Evolutionary conservation across 2,329 filamentous ascomycete species (phyloP), one percentile per base, ranked within the genome.

Genomic region (Paecilomyces niveus): DNA sequence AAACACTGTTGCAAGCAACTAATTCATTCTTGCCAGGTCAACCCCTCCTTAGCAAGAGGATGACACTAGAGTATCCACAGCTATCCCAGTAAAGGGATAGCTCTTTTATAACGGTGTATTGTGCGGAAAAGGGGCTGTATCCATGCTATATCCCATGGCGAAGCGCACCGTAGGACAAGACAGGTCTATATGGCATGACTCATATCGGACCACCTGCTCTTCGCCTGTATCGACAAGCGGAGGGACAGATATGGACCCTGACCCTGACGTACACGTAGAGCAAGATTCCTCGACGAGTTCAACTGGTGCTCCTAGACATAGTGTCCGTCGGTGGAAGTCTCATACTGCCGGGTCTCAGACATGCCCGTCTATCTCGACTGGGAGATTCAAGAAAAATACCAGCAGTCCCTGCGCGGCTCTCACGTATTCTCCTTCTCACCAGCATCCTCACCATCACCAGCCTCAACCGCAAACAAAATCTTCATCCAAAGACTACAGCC

Each of bases 401-500:
- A 52, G 8, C 9, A 52, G 18, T 26, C 8, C 49, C 21, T 26
- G 8, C n/a, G 3, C 49, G 2, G 18, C 13, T 7, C 10, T 52
- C 50, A 52, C 22, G 21, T 52, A 13, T 52, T 54, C 24, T 29
- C 53, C 10, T 32, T 22, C 18, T 35, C 26, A 21, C 35, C 18
- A 57, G 11, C 53, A 39, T 64, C 57, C 26, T 63, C 63, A 53
- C 64, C 66, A 53, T 67, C 69, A 8, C 75, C 78, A 58, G 68
- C 68, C 45, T 79, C 78, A 53, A 82, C 77, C 22, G 78, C 81
- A 75, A 86, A 87, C 62, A 82, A 71, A 52, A 87, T 79, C 68
- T 81, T 81, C 60, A 86, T 75, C 80, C 82, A 86, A 59, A 87
- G 75, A 76, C 84, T 87, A 71, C 85, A 87, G 35, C 85, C 84